These are phyloP conservation scores for Diversispora eburnea DNA, from an alignment of 192 early-diverging fungal genomes.

Conservation along the genomic window DNA sequence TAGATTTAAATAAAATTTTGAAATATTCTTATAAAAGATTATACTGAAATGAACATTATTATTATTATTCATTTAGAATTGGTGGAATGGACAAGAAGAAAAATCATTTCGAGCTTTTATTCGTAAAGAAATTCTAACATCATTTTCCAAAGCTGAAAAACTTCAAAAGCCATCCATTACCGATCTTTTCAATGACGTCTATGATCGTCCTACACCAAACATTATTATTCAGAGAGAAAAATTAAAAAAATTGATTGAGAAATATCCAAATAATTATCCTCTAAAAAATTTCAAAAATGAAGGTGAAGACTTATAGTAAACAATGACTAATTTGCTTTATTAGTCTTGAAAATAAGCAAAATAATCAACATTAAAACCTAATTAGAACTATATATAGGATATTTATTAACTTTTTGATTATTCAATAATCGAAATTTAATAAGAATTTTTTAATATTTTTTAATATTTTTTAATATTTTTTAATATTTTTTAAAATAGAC, in stretches of 20 bases:
- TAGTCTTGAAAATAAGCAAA: no score
- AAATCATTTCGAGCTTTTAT: constrained; percentile 60
- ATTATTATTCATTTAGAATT: constrained; percentile 38
- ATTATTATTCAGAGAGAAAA: constrained; percentile 77
- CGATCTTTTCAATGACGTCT: constrained; percentile 91
- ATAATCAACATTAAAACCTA: no score
- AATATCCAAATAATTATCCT: constrained; percentile 81
- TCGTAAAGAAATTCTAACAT: constrained; percentile 70
- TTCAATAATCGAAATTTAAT: no score
- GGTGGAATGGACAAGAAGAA: constrained; percentile 77
- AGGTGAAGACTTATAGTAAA: constrained; percentile 15
- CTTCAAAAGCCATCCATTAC: constrained; percentile 80
- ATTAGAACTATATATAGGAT: no score
- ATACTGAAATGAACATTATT: neutral
- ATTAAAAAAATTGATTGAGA: constrained; percentile 70
- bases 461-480: no score
- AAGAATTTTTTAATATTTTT: no score
- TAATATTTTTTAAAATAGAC: no score
- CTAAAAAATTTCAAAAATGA: constrained; percentile 21
- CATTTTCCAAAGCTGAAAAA: constrained; percentile 83
- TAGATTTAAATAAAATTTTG: neutral
- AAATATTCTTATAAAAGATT: no score
- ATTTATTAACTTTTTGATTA: no score
- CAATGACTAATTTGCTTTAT: no score
- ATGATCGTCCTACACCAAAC: constrained; percentile 77